Evolutionary conservation across 805 yeast species (phyloP), one percentile per base, ranked within the genome.

Genomic region (Candida silvicultrix): DNA sequence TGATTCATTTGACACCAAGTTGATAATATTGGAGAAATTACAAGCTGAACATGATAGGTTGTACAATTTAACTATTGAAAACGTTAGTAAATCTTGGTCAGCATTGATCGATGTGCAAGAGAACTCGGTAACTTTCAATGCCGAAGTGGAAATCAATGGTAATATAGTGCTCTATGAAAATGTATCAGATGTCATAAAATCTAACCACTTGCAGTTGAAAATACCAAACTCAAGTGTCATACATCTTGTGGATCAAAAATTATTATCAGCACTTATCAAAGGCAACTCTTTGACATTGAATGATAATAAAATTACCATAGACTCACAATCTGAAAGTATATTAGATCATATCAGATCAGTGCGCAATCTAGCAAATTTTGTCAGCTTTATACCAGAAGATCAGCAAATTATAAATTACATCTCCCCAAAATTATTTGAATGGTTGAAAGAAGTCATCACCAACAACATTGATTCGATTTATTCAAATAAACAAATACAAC

Each of bases 101-200:
- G 29, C 47, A 16, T 21, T 58, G 5, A 25, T 59, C 2, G 39
- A 38, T 5, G 44, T 54, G 3, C 18, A 28, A 4, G 46, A 42
- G 2, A 31, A 44, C 3, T 39, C 25, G 4, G 28, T 57, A 2
- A 42, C 45, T 1, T 54, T 55, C 38, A 53, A 54, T 34, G 47
- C 45, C 3, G 49, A 47, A 19, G 39, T 54, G 22, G 55, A 51
- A n/a, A 38, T 54, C n/a, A 55, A 57, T 20, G 60, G 53, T 9
- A 37, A 46, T 21, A 37, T 40, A 0, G 36, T 58, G 5, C 19
- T 31, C 16, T 56, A 47, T 28, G 51, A 49, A 21, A 42, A 53
- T 2, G 15, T 58, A 7, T 39, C 44, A 7, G 47, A 48, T 8
- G 28, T 52, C 1, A 41, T 54, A 6, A 43, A 45, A 2, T 39